These are phyloP conservation scores for Colletotrichum tropicale DNA, from an alignment of 2,329 filamentous ascomycete genomes.

Conservation along the genomic window DNA sequence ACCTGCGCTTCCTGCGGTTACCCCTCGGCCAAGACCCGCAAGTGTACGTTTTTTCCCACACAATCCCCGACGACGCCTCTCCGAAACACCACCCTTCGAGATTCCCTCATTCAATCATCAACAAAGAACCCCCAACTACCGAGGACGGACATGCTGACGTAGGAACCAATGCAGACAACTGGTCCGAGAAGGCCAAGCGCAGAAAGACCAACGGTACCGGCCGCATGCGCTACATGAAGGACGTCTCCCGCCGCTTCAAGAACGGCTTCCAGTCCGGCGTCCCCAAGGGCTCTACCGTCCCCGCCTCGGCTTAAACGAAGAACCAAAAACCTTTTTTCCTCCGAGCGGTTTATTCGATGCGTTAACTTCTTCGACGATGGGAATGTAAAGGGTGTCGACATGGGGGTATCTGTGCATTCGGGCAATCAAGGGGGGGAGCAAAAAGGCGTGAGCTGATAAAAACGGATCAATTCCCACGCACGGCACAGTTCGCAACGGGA, in stretches of 20 bases:
- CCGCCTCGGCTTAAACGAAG: constrained; percentile 42
- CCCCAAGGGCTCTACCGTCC: constrained; percentile 82
- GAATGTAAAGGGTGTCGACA: constrained; percentile 19
- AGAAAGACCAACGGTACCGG: constrained; percentile 99
- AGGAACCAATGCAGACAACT: constrained; percentile 76
- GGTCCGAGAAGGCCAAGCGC: constrained; percentile 99
- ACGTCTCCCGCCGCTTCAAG: constrained; percentile 90
- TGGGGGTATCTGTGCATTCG: constrained; percentile 18
- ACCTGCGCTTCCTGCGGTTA: constrained; percentile 96
- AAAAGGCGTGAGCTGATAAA: constrained; percentile 12
- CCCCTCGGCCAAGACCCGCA: constrained; percentile 94
- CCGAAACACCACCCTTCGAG: neutral
- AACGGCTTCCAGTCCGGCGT: constrained; percentile 95
- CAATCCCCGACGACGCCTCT: neutral
- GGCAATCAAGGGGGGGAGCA: constrained; percentile 4
- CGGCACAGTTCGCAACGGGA: neutral
- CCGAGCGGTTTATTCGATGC: neutral
- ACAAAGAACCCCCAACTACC: neutral
- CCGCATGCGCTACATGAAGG: constrained; percentile 94
- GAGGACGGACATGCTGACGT: constrained; percentile 2
- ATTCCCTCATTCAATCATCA: neutral
- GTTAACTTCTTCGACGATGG: constrained; percentile 3
- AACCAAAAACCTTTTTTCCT: neutral
- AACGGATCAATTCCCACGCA: neutral
- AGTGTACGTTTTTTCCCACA: constrained; percentile 76